These are phyloP conservation scores for Aciculosporium take DNA, from an alignment of 2,329 filamentous ascomycete species.

Conservation along the genomic window DNA sequence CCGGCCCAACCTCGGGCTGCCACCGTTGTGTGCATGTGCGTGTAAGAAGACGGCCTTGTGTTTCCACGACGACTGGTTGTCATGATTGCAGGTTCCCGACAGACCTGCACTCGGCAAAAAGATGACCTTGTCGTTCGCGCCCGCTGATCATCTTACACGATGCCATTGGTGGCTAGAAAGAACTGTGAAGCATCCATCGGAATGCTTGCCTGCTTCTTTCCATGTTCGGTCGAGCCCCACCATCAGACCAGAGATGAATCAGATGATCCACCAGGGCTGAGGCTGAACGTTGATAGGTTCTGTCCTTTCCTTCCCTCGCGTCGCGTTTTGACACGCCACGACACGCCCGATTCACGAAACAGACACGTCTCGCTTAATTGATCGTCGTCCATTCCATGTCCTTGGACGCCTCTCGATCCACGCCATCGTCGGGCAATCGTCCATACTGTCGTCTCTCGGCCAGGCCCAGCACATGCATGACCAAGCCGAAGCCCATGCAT, in stretches of 20 bases:
- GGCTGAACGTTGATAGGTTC: too few relatives aligned
- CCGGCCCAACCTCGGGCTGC: conserved; percentile 4
- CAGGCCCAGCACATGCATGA: neutral
- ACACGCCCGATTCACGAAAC: conserved; percentile 28
- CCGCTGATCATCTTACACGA: too few relatives aligned
- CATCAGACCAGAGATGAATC: too few relatives aligned
- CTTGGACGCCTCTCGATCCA: conserved; percentile 4
- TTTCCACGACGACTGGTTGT: neutral
- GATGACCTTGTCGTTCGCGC: too few relatives aligned
- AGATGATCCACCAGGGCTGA: too few relatives aligned
- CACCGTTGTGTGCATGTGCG: neutral
- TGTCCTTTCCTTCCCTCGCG: conserved; percentile 1
- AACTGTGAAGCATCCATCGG: too few relatives aligned
- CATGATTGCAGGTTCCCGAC: neutral
- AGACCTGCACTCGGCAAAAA: too few relatives aligned
- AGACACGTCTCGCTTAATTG: conserved; percentile 28
- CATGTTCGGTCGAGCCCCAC: too few relatives aligned
- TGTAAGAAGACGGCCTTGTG: neutral
- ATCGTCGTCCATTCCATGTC: conserved; percentile 13
- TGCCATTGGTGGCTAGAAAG: too few relatives aligned
- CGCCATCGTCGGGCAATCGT: conserved; percentile 1
- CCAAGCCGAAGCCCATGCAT: too few relatives aligned
- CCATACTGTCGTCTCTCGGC: neutral
- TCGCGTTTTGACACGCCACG: conserved; percentile 14
- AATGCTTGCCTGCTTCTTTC: too few relatives aligned